phyloP scores from a whole-genome alignment of 2,329 filamentous ascomycete species.

The Ceratocystis papillata region DNA sequence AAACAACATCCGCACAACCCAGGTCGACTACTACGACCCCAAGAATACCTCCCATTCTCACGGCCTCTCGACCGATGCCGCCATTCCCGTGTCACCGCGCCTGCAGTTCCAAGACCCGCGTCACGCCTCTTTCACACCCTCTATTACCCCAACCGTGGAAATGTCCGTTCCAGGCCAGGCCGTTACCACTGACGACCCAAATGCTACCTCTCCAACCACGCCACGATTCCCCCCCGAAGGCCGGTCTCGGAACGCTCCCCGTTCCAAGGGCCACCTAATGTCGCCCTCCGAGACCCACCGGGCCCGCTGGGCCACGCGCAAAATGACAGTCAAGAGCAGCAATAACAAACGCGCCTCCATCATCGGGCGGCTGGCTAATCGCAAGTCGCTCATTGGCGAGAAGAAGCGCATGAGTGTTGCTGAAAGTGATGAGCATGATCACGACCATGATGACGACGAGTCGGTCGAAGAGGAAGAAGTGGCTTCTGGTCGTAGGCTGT shows the following conservation, averaged over 20 bases:
- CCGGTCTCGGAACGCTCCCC: slow-evolving; percentile 19
- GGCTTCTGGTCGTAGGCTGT: slow-evolving; percentile 49
- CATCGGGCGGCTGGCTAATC: slow-evolving; percentile 59
- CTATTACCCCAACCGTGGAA: slow-evolving; percentile 20
- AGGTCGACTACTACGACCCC: slow-evolving; percentile 19
- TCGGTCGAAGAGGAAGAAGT: slow-evolving; percentile 28
- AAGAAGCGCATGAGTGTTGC: slow-evolving; percentile 50
- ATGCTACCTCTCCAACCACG: slow-evolving; percentile 21
- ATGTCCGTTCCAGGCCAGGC: slow-evolving; percentile 23
- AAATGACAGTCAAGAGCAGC: slow-evolving; percentile 64
- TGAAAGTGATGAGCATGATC: slow-evolving; percentile 30
- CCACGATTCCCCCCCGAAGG: slow-evolving; percentile 21
- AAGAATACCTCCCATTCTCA: background rate
- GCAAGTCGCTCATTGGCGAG: slow-evolving; percentile 47
- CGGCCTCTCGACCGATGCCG: slow-evolving; percentile 18
- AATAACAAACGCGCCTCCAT: slow-evolving; percentile 72
- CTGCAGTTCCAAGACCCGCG: slow-evolving; percentile 21
- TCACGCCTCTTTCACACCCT: slow-evolving; percentile 23
- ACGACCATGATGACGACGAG: slow-evolving; percentile 33
- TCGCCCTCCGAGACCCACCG: slow-evolving; percentile 47
- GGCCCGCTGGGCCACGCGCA: slow-evolving; percentile 93
- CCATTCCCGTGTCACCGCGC: slow-evolving; percentile 15
- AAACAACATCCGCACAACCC: slow-evolving; percentile 22
- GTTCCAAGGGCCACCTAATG: slow-evolving; percentile 22
- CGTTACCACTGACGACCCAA: slow-evolving; percentile 21